Base-by-base conservation (phyloP, 2,329 filamentous ascomycete species). In the Aspergillus niger region DNA sequence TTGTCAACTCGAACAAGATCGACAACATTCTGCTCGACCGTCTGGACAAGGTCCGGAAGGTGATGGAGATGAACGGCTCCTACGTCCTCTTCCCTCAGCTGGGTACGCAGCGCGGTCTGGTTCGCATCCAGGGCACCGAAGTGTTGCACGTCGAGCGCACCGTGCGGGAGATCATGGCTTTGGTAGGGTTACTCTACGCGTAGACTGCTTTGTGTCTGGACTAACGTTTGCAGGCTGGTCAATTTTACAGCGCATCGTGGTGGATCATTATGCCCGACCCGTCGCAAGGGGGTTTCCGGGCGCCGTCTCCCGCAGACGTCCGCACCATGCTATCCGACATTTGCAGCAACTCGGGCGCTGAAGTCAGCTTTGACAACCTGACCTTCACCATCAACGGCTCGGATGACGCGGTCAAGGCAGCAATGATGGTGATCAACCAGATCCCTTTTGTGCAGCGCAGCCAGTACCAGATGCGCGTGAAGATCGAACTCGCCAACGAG, bases 221-320 rank as follows among this genome's bases (percentile, higher is more conserved):
- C 64, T 57, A 39, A 49, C 41, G 51, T 17, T 51, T n/a, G 20
- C 49, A 93, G 90, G 92, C 93, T 65, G 93, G 94, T 38, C 95
- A 99, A 79, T 99, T 98, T 77, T 99, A 99, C 79, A 95, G 92
- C 73, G 93, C 93, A 22, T 92, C 91, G 10, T 99, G 95, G 94
- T 96, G 92, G 85, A 90, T 97, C 67, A 89, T 92, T 72, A 88
- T 91, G 70, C 85, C 88, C 13, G 91, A 95, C 63, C 82, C 86
- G 39, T 80, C 81, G 13, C 85, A 86, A 70, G 76, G 65, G 77
- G 84, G 69, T 79, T 85, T 71, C 82, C 89, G 76, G 74, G 83
- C 81, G 69, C 90, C 79, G 63, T 88, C 79, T 6, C 80, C 85
- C 43, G 80, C 83, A 50, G 92, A 98, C 63, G 88, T 97, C 63